phyloP scores from a whole-genome alignment of 768 basidiomycete genomes.

The Boletellus ananiceps region DNA sequence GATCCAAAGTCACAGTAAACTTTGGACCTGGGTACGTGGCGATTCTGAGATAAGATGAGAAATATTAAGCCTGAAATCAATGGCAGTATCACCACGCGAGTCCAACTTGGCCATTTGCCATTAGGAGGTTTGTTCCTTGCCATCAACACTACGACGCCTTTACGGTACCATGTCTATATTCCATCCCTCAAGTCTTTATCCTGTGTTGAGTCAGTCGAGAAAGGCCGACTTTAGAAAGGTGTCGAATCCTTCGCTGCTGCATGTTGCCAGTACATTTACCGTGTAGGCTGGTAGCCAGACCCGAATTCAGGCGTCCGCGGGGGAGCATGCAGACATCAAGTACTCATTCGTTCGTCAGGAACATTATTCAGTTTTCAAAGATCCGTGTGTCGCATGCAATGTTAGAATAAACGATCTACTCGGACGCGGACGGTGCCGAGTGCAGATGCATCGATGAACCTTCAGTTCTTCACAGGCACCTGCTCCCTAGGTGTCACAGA shows the following conservation, averaged over 20 bases:
- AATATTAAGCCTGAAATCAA: no score
- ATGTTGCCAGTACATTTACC: no score
- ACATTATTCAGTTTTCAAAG: conserved; percentile 51
- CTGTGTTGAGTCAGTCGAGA: background rate
- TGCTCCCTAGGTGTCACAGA: conserved; percentile 18
- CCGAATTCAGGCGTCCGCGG: no score
- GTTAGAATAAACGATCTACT: conserved; percentile 32
- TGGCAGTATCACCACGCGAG: no score
- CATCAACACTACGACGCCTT: conserved; percentile 35
- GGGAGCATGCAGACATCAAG: no score
- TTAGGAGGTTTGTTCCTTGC: conserved; percentile 44
- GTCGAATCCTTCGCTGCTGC: conserved; percentile 11
- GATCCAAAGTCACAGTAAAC: no score
- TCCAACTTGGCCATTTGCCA: conserved; percentile 14
- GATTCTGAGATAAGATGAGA: no score
- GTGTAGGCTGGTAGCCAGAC: no score
- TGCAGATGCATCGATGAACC: conserved; percentile 5
- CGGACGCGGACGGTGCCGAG: conserved; percentile 40
- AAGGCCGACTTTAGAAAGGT: conserved; percentile 32
- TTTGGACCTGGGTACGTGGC: no score
- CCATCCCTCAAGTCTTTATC: conserved; percentile 33
- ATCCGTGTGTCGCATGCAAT: conserved; percentile 45
- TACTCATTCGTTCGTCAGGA: conserved; percentile 20
- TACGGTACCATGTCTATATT: conserved; percentile 44
- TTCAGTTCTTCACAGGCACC: conserved; percentile 7